Base-by-base conservation (phyloP, 192 early-diverging fungal genomes). In the Chytriomyces confervae region DNA sequence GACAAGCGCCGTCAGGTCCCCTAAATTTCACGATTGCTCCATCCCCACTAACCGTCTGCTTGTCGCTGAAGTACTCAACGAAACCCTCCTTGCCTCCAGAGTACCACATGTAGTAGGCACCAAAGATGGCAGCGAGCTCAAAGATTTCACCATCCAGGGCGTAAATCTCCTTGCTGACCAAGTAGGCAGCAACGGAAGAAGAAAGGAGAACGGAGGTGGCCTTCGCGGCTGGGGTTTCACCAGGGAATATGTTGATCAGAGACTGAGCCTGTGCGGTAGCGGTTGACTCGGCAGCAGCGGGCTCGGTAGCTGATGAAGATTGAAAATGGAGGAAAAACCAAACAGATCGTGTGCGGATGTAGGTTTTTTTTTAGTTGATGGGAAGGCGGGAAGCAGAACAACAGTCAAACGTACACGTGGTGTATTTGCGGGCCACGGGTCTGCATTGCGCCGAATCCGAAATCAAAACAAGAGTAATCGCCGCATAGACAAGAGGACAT, bases 121-220 rank as follows among this genome's bases (percentile, higher is more conserved):
- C 93, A 73, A 91, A 91, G 80, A 95, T 92, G 49, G 92, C 88
- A 48, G 92, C 79, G 65, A 96, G 81, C 66, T 96, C 91, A 62
- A 97, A 87, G 57, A 95, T 90, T 83, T 99, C 96, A 82, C 93
- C 94, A 84, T 97, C 97, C 74, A 97, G 82, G 66, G 97, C 90
- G 87, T 97, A 99, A 84, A 99, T 94, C 87, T 99, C 97, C 92
- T 99, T 97, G 70, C 95, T 94, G 80, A 99, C 91, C 50, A 94
- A 83, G 84, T 91, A 94, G 50, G 95, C 92, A 16, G 95, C 92
- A 73, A 94, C 81, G 72, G 94, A 95, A 57, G 94, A 89, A 66
- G 89, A 88, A 24, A 92, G 83, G 61, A 96, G 93, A 78, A 97
- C 89, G 81, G 91, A 94, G 51, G 90, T 91, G 45, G 97, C 93